Evolutionary conservation across 306 rosid species (phyloP), one percentile per base, ranked within the genome.

Genomic region (Quercus aquifolioides): DNA sequence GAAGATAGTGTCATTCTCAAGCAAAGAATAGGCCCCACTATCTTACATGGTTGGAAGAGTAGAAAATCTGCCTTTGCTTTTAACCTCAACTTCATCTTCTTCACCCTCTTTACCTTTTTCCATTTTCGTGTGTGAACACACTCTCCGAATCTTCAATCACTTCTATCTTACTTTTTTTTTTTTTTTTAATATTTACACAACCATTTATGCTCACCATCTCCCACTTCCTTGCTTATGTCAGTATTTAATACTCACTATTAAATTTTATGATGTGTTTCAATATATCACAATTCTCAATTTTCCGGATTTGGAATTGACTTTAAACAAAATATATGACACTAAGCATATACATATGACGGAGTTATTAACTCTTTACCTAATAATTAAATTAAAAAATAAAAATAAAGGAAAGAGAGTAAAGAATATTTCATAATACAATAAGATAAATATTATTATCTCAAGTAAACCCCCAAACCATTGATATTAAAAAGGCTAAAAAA

Each of bases 1-100:
- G 85, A 83, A 80, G 91, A 87, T 84, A 69, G 93, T 88, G 97
- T 90, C 86, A 86, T 81, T 75, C 87, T 90, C 88, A 92, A 92
- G 98, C 91, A 85, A 84, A 52, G 76, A 33, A 78, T 78, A 74
- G 86, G 94, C 71, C 91, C 96, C 92, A 69, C 75, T 86, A 80
- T 77, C 84, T 74, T 13, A 9, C 84, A 85, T 82, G 81, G 84
- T 87, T 80, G 70, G 68, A 74, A 76, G 84, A 81, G 87, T 80
- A 81, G 93, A 89, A 92, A 84, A 84, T 87, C 79, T 89, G 90
- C 93, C 88, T 82, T 81, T 83, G 87, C 91, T 85, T 88, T 88
- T 88, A 79, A 75, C 71, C 74, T 64, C 75, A 68, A 75, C 85
- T 81, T 85, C 87, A 69, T 81, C 63, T 70, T 74, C 83, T 30